Base-by-base conservation (phyloP, 345 rosid species). In the Syzygium aromaticum region DNA sequence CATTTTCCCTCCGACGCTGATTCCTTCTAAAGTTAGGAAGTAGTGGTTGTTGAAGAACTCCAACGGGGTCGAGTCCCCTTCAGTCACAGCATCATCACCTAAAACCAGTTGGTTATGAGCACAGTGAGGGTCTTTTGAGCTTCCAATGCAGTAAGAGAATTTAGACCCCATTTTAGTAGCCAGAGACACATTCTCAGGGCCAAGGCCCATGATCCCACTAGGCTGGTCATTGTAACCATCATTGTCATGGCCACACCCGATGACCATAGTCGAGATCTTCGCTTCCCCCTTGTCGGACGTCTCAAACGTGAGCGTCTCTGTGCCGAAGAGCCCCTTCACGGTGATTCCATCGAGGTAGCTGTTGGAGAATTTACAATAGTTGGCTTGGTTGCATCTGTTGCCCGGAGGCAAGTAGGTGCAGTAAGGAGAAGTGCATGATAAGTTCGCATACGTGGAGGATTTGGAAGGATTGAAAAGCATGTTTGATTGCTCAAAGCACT, bases 101-200 rank as follows among this genome's bases (percentile, higher is more conserved):
- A 95, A 85, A 64, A 93, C 89, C 86, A 94, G 85, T 49, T 89
- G 93, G 59, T 91, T 93, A 63, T 84, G 92, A 27, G 57, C 30
- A 53, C 92, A 93, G 82, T 84, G n/a, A 38, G 91, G 92, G 84
- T 94, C 93, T 28, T 54, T 53, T 83, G 91, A 43, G 49, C 88
- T 91, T 16, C 95, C 93, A 0, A 93, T 86, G 89, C 96, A 95
- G 84, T 93, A 95, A 3, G 95, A 95, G 86, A 94, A 93, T 43
- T 87, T 91, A 19, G 92, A 91, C 23, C 93, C 95, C 7, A 94
- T 86, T 86, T 92, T 92, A n/a, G 90, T 87, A 5, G 91, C 90
- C 19, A 92, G 38, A 0, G 96, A 95, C 43, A 90, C 84, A 2
- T 78, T 87, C 64, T 87, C 88, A 52, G 87, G 86, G 25, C 49